Evolutionary conservation across 2,329 filamentous ascomycete genomes (phyloP), one percentile per base, ranked within the genome.

Genomic region (Clarireedia monteithiana): DNA sequence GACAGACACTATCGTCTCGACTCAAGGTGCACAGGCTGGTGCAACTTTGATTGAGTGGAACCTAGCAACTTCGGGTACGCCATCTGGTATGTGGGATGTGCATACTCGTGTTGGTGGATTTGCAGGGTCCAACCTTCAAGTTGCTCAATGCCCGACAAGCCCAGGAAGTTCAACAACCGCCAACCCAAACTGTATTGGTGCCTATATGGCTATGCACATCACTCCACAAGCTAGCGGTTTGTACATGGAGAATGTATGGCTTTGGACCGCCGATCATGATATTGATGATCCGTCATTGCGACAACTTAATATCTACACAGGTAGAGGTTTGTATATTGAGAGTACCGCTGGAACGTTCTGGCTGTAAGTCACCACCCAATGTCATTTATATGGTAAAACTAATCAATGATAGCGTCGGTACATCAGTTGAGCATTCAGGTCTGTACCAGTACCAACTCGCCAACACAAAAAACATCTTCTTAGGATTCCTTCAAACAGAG

Each of bases 11-110:
- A 76, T 88, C 27, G 73, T 88, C 48, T 63, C 54, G 7, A 67
- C 59, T 50, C 53, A 59, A 51, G 59, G 59, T 14, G 48, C 54
- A 3, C 75, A 80, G 15, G 75, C 78, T 1, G 85, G 85, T 12
- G 84, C 83, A 0, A 74, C 83, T 3, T 69, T 88, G 5, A 77
- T 88, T 75, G 74, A 88, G 61, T 87, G 81, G 76, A 88, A 88
- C 65, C 70, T 86, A 2, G 72, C 68, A 6, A 71, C 71, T 3
- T 63, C 69, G 34, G 74, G 73, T 10, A 71, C 88, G 45, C 80
- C 83, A 1, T 71, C 69, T 0, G 81, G 76, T 4, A 74, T 84
- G 63, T 83, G 79, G 79, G 78, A 67, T 51, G 64, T 66, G 2
- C 69, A 70, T 51, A 62, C 66, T 10, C 62, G 69, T 10, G 63